Evolutionary conservation across 2,329 filamentous ascomycete species (phyloP).

Genomic region (Apiospora saccharicola): DNA sequence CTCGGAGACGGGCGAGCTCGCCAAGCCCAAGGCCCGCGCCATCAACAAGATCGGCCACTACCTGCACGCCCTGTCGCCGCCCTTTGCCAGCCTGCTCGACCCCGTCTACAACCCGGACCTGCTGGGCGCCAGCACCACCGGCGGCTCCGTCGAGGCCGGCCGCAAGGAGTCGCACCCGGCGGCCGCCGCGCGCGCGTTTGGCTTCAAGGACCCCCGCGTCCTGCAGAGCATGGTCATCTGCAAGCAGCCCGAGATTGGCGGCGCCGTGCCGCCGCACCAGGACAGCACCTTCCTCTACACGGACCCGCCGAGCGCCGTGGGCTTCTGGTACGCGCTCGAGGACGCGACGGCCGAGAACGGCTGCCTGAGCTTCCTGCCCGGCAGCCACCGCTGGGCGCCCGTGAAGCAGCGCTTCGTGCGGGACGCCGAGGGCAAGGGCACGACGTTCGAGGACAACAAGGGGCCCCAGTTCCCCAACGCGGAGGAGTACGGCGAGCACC

Average conservation of each 20-base stretch:
- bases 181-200: constrained; percentile 73
- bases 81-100: constrained; percentile 66
- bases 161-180: constrained; percentile 52
- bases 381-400: constrained; percentile 76
- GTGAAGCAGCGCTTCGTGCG: constrained; percentile 80
- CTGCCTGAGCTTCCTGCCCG: constrained; percentile 85
- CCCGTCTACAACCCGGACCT: constrained; percentile 54
- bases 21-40: constrained; percentile 80
- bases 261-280: constrained; percentile 88
- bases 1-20: constrained; percentile 63
- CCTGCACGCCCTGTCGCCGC: constrained; percentile 72
- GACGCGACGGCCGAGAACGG: constrained; percentile 88
- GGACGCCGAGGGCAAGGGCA: constrained; percentile 57
- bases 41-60: constrained; percentile 91
- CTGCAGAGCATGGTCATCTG: constrained; percentile 98
- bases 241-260: constrained; percentile 97
- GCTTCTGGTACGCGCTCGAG: constrained; percentile 97
- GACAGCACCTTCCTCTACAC: constrained; percentile 95
- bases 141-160: constrained; percentile 42
- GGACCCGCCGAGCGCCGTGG: constrained; percentile 84
- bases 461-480: constrained; percentile 69
- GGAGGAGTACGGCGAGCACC: constrained; percentile 54
- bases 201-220: constrained; percentile 77
- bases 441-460: constrained; percentile 75
- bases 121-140: constrained; percentile 52